phyloP scores from a whole-genome alignment of 305 asterid species.

The Caryopteris hybrid region DNA sequence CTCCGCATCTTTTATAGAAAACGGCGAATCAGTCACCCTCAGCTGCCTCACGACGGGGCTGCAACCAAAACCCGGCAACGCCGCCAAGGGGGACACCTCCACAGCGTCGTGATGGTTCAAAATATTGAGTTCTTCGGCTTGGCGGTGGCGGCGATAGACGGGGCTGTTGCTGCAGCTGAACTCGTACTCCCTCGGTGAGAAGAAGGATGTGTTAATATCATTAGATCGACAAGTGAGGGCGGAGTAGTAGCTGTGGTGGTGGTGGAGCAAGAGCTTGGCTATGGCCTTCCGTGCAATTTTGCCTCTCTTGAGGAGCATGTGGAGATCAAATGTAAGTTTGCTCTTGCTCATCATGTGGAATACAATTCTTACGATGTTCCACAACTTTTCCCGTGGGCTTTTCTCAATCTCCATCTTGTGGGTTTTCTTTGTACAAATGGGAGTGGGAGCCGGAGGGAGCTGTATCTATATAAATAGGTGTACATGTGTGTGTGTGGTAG shows the following conservation, averaged over 20 bases:
- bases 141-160: background rate
- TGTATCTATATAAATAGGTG: too few relatives aligned
- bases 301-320: conserved; percentile 22
- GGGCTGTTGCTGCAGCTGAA: conserved; percentile 59
- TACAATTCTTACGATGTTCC: conserved; percentile 25
- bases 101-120: conserved; percentile 8
- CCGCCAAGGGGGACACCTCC: conserved; percentile 12
- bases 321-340: conserved; percentile 7
- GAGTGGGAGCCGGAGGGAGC: too few relatives aligned
- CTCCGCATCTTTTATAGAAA: conserved; percentile 1
- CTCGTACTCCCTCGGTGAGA: conserved; percentile 38
- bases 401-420: conserved; percentile 23
- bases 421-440: background rate
- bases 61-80: conserved; percentile 18
- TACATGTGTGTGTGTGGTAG: too few relatives aligned
- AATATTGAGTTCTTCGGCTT: background rate
- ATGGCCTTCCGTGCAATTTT: conserved; percentile 31
- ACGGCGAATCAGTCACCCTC: conserved; percentile 29
- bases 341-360: conserved; percentile 28
- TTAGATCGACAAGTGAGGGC: conserved; percentile 26
- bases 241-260: conserved; percentile 23
- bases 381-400: conserved; percentile 10
- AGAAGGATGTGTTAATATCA: conserved; percentile 19
- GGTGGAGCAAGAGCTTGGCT: conserved; percentile 18
- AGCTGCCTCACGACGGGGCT: conserved; percentile 27